A percentile compares a stretch with the other conserved stretches of the same genome.
Conservation (phyloP, 345 rosid genomes). For the Iberis pinnata region DNA sequence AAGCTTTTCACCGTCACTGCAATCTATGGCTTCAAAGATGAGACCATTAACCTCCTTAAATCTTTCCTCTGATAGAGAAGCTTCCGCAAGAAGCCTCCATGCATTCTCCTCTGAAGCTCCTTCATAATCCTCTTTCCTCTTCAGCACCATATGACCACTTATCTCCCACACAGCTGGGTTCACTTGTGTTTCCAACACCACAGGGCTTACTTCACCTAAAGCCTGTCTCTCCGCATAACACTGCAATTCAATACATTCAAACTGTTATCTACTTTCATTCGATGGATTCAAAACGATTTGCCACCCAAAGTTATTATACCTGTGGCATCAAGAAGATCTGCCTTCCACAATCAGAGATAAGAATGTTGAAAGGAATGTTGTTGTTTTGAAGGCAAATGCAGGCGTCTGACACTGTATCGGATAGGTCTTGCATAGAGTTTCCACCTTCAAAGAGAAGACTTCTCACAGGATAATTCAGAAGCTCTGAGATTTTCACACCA, state of each 20-base stretch:
- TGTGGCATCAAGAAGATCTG: conserved; percentile 81
- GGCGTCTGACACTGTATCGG: conserved; percentile 60
- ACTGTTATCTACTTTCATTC: not conserved
- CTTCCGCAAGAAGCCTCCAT: conserved; percentile 89
- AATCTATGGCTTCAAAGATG: conserved; percentile 59
- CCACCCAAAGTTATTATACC: conserved; percentile 41
- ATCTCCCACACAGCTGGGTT: conserved; percentile 99
- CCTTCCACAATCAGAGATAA: conserved; percentile 78
- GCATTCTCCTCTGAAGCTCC: conserved; percentile 92
- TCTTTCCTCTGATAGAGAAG: conserved; percentile 86
- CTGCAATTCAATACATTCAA: conserved; percentile 31
- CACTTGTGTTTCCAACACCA: conserved; percentile 89
- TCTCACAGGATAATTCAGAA: conserved; percentile 73
- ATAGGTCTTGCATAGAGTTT: conserved; percentile 47
- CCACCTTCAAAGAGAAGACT: conserved; percentile 89
- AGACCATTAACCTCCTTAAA: conserved; percentile 68
- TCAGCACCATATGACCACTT: conserved; percentile 92
- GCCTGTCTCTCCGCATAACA: conserved; percentile 99
- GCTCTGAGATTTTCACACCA: conserved; percentile 68
- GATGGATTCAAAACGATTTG: not conserved
- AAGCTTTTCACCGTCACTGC: conserved; percentile 14
- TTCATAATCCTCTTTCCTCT: conserved; percentile 85
- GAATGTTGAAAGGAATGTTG: conserved; percentile 88
- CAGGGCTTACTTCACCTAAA: conserved; percentile 82
- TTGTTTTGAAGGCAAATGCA: conserved; percentile 84